Conservation (phyloP, 2,329 filamentous ascomycete genomes). For the Cladosporium sp. region DNA sequence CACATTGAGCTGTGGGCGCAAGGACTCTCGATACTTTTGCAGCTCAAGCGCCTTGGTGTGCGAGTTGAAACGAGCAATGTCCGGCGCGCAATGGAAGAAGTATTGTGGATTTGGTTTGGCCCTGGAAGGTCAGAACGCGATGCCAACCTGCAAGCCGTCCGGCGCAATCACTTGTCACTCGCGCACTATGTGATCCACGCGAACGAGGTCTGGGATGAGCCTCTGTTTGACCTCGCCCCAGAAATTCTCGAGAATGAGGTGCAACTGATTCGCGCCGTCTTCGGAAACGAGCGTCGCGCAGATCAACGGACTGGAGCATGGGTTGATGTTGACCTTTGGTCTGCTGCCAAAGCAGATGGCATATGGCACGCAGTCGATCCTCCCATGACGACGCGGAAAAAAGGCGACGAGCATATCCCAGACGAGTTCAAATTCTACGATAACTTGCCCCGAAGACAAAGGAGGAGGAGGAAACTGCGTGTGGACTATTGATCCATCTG, state of each 20-base stretch:
- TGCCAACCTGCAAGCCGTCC: slow-evolving; percentile 19
- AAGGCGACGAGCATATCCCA: background rate
- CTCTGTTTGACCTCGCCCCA: background rate
- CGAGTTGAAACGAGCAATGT: slow-evolving; percentile 17
- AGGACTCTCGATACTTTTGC: slow-evolving; percentile 27
- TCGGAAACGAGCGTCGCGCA: slow-evolving; percentile 16
- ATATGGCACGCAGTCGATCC: too few species aligned
- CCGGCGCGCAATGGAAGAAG: slow-evolving; percentile 22
- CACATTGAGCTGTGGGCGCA: slow-evolving; percentile 24
- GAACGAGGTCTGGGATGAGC: slow-evolving; percentile 24
- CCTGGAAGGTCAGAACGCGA: slow-evolving; percentile 23
- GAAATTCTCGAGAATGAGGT: background rate
- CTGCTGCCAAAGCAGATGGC: slow-evolving; percentile 2
- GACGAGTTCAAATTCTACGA: background rate
- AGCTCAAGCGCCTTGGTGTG: slow-evolving; percentile 23
- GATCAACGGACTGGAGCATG: slow-evolving; percentile 14
- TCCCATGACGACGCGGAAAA: background rate
- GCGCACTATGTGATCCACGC: slow-evolving; percentile 28
- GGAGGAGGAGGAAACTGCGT: background rate
- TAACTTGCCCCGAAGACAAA: background rate
- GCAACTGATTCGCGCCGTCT: slow-evolving; percentile 21
- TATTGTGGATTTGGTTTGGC: slow-evolving; percentile 35
- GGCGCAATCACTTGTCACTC: slow-evolving; percentile 22
- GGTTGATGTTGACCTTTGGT: slow-evolving; percentile 23
- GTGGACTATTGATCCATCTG: background rate